Evolutionary conservation across 768 basidiomycete genomes (phyloP).

Genomic region (Lenzites betulinus): DNA sequence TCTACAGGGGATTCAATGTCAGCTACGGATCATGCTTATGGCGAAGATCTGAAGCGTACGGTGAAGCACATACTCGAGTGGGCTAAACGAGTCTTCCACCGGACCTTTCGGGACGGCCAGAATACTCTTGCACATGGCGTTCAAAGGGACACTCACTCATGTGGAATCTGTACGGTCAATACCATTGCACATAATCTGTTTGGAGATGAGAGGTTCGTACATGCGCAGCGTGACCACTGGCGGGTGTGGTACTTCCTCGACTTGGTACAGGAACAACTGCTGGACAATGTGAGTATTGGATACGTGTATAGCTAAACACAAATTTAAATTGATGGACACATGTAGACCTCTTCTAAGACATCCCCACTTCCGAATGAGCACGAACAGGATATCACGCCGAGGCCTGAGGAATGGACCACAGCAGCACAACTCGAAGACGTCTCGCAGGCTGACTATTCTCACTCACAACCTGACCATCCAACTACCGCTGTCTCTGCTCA

Average conservation of each 20-base stretch:
- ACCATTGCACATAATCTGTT: constrained; percentile 12
- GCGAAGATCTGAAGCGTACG: background rate
- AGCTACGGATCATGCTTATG: background rate
- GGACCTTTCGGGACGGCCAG: background rate
- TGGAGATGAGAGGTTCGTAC: constrained; percentile 2
- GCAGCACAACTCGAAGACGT: too few relatives aligned
- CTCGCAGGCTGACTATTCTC: too few relatives aligned
- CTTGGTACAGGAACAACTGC: background rate
- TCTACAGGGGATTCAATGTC: background rate
- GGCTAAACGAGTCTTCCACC: background rate
- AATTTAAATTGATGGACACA: background rate
- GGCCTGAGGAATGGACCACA: too few relatives aligned
- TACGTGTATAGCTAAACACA: background rate
- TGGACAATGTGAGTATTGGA: background rate
- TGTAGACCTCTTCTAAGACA: background rate
- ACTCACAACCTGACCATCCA: too few relatives aligned
- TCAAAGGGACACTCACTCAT: constrained; percentile 16
- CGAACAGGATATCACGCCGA: too few relatives aligned
- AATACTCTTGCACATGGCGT: constrained; percentile 1
- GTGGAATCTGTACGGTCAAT: constrained; percentile 21
- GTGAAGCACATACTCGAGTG: background rate
- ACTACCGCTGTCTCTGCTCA: too few relatives aligned
- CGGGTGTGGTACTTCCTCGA: background rate
- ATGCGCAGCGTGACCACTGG: background rate
- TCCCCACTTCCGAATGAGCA: background rate